A percentile compares a stretch with the other conserved stretches of the same genome.
phyloP scores from a whole-genome alignment of 345 rosid species.

The Populus euphratica region DNA sequence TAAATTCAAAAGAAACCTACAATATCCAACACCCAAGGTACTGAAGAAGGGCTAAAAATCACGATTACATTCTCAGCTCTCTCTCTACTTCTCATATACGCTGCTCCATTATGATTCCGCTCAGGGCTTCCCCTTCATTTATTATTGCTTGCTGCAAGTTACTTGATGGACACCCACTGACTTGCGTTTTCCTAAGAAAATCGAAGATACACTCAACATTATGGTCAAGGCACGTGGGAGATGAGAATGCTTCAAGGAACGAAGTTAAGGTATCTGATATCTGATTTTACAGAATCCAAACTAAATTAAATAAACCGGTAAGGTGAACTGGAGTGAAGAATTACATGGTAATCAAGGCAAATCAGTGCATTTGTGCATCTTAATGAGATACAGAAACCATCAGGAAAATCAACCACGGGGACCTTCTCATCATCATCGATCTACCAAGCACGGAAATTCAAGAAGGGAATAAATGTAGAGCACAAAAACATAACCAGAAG shows the following conservation, averaged over 20 bases:
- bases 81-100: neutral
- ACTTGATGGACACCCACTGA: conserved; percentile 1
- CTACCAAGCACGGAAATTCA: conserved; percentile 29
- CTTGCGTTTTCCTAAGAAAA: conserved; percentile 74
- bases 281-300: neutral
- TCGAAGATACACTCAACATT: conserved; percentile 82
- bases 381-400: conserved; percentile 96
- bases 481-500: too few relatives aligned
- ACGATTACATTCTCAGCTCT: neutral
- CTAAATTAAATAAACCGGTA: neutral
- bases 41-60: too few relatives aligned
- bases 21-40: neutral
- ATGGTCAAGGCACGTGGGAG: conserved; percentile 82
- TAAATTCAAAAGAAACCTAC: too few relatives aligned
- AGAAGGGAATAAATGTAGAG: too few relatives aligned
- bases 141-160: neutral
- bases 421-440: conserved; percentile 89
- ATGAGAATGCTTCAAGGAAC: conserved; percentile 1
- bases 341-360: neutral
- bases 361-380: conserved; percentile 84
- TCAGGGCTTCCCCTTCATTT: neutral
- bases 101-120: neutral
- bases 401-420: conserved; percentile 86
- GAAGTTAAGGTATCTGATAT: neutral
- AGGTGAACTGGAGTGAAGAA: neutral